phyloP scores from a whole-genome alignment of 2,329 filamentous ascomycete genomes.

The Endoconidiophora polonica region DNA sequence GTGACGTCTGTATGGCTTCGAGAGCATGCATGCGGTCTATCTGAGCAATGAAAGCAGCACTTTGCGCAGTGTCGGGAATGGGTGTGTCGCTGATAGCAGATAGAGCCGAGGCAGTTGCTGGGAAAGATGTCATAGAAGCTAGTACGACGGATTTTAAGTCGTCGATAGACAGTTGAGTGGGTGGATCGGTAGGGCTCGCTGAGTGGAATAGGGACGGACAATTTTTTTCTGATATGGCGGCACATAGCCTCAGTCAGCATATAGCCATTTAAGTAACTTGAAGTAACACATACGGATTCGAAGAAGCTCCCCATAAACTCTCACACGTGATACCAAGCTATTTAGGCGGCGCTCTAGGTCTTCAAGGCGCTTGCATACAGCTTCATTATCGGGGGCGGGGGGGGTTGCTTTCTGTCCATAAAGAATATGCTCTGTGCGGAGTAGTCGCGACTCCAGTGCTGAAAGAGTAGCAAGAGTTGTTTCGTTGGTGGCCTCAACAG shows the following conservation, averaged over 20 bases:
- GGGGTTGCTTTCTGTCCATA: constrained; percentile 26
- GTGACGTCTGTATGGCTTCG: constrained; percentile 42
- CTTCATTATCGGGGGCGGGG: constrained; percentile 19
- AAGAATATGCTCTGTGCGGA: constrained; percentile 42
- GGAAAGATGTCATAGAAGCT: constrained; percentile 37
- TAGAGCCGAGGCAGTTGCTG: constrained; percentile 38
- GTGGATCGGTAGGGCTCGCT: constrained; percentile 28
- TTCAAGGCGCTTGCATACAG: constrained; percentile 28
- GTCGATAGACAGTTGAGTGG: constrained; percentile 33
- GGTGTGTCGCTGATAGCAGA: constrained; percentile 39
- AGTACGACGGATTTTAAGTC: constrained; percentile 39
- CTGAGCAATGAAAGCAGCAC: constrained; percentile 39
- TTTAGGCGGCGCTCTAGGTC: constrained; percentile 38
- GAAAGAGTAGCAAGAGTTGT: constrained; percentile 38
- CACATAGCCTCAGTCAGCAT: neutral
- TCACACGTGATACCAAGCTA: constrained; percentile 30
- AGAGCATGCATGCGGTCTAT: constrained; percentile 45
- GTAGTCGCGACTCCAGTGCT: constrained; percentile 40
- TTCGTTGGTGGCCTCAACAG: constrained; percentile 27
- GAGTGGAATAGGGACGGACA: constrained; percentile 39
- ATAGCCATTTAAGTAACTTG: neutral
- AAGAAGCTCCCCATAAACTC: constrained; percentile 42
- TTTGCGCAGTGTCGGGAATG: constrained; percentile 37
- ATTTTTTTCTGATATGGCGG: constrained; percentile 27
- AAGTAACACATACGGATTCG: constrained; percentile 35